A percentile compares a stretch with the other conserved stretches of the same genome.
Conservation (phyloP, 164 flowering plant species). For the Dillenia turbinata region DNA sequence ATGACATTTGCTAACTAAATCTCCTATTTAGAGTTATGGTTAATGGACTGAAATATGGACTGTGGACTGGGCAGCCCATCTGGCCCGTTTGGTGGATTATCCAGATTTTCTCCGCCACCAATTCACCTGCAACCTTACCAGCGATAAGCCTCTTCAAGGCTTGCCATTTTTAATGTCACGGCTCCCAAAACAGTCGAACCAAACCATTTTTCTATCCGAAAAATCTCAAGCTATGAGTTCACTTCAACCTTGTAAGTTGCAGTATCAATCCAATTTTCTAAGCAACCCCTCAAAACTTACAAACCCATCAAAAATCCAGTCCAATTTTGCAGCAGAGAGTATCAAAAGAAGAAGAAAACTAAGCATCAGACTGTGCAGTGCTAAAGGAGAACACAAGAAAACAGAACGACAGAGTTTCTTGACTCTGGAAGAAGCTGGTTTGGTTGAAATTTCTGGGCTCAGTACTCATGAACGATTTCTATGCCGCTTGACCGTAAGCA, state of each 20-base stretch:
- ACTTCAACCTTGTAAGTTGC: constrained; percentile 8
- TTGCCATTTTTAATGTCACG: too few species aligned
- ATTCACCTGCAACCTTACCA: too few species aligned
- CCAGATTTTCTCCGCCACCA: too few species aligned
- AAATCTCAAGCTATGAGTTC: constrained; percentile 9
- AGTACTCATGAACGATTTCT: constrained; percentile 76
- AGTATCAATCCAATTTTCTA: constrained; percentile 7
- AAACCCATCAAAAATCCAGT: constrained; percentile 8
- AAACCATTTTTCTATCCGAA: too few species aligned
- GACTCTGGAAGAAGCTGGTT: constrained; percentile 78
- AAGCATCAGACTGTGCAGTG: constrained; percentile 24
- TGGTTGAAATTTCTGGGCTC: constrained; percentile 80
- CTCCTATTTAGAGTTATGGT: too few species aligned
- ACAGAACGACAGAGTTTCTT: constrained; percentile 48
- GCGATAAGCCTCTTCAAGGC: too few species aligned
- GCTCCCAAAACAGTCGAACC: too few species aligned
- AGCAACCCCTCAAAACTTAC: constrained; percentile 8
- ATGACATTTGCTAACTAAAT: too few species aligned
- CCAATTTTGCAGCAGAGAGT: constrained; percentile 13
- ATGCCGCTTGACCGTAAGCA: constrained; percentile 78
- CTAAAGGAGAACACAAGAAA: constrained; percentile 24
- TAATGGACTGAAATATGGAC: too few species aligned
- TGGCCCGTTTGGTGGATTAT: too few species aligned
- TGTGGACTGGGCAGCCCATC: too few species aligned
- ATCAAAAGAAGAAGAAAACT: constrained; percentile 14